Conservation (phyloP, 2,329 filamentous ascomycete genomes). For the Westerdykella sp. region DNA sequence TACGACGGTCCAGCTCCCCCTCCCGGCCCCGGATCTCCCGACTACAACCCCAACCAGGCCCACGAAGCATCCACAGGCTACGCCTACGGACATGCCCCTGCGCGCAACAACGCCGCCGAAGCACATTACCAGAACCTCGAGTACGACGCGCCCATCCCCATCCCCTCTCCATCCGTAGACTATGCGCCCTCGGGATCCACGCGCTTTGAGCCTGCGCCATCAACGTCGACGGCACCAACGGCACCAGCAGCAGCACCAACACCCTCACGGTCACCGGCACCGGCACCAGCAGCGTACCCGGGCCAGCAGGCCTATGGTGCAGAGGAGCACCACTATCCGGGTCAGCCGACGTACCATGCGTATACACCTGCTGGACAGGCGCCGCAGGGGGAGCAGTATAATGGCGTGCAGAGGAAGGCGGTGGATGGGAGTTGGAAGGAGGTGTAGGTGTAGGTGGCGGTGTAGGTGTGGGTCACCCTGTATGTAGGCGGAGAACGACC, state of each 20-base stretch:
- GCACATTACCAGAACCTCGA: not conserved
- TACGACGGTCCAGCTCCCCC: not conserved
- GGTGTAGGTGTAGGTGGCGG: conserved; percentile 7
- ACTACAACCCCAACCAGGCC: not conserved
- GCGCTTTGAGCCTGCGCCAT: conserved; percentile 3
- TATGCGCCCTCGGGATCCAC: conserved; percentile 13
- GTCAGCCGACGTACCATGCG: conserved; percentile 11
- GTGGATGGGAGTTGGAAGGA: conserved; percentile 20
- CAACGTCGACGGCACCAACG: too few species aligned
- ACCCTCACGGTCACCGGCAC: too few species aligned
- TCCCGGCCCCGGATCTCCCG: not conserved
- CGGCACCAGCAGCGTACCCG: conserved; percentile 4
- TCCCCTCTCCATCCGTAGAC: conserved; percentile 4
- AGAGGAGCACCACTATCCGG: conserved; percentile 5
- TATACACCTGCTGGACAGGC: conserved; percentile 6
- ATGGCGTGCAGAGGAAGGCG: conserved; percentile 10
- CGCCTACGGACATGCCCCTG: not conserved
- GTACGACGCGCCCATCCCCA: not conserved
- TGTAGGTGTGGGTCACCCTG: too few species aligned
- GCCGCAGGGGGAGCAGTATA: conserved; percentile 5
- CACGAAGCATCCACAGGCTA: not conserved
- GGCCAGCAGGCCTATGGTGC: conserved; percentile 7
- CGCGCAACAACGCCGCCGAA: not conserved
- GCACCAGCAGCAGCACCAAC: too few species aligned
- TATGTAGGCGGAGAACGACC: not conserved